Base-by-base conservation (phyloP, 352 stramenopile species). In the Phytophthora cactorum region DNA sequence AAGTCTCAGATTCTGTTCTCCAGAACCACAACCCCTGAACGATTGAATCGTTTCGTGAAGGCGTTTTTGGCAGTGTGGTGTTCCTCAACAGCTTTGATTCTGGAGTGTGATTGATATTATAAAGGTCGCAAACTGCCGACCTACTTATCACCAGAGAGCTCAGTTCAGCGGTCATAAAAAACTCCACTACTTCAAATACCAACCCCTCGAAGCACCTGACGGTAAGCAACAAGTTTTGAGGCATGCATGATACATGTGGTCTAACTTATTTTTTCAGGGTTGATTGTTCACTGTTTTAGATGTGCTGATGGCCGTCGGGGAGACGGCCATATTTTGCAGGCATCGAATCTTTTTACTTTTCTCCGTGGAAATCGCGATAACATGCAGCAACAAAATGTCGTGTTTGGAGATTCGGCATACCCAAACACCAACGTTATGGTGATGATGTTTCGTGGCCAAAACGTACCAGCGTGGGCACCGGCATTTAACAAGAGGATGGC, bases 1-100 rank as follows among this genome's bases (percentile, higher is more conserved):
- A 49, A 49, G 17, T 27, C 43, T 28, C 43, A 49, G 43, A 49
- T 49, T 28, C 15, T 49, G n/a, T 49, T 49, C n/a, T 49, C 43
- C 4, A 15, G 10, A 28, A 49, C 43, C 2, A 12, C 39, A 22
- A 45, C 15, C 2, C 39, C 39, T 17, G 11, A 5, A 9, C 39
- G 39, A 45, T 8, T 45, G 4, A 7, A 45, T 17, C 4, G 3
- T 8, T 45, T 22, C 39, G 39, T 45, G 1, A 22, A n/a, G 4
- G 39, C 39, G 4, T 45, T 45, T 22, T 45, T 8, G 39, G 14
- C 39, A 8, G 4, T 8, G 4, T 25, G 15, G 2, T 5, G 39
- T 17, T 22, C 39, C 39, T 25, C 2, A 17, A 22, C 39, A 45
- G 15, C 39, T 45, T 22, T 11, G 39, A 7, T 9, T 45, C 2